Evolutionary conservation across 2,329 filamentous ascomycete species (phyloP).

Genomic region (Apiospora pterosperma): DNA sequence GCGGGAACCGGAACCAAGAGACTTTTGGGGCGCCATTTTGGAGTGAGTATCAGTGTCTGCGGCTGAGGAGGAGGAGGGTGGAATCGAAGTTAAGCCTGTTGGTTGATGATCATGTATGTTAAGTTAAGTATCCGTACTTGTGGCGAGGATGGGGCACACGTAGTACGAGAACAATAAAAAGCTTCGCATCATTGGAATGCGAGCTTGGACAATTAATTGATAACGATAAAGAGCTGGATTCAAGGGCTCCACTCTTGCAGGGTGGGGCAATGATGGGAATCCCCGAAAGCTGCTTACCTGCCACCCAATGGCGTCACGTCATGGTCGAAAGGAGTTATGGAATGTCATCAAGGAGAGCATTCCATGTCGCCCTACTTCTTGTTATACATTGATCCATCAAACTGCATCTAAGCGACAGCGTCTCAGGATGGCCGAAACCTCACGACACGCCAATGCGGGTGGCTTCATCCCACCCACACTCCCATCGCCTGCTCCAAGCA

Average conservation of each 20-base stretch:
- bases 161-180: not conserved
- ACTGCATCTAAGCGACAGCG: not conserved
- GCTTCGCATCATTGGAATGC: not conserved
- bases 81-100: no score
- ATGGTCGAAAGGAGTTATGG: not conserved
- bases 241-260: no score
- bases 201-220: not conserved
- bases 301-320: not conserved
- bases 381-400: not conserved
- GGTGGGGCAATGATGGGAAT: not conserved
- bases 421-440: not conserved
- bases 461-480: slow-evolving; percentile 50
- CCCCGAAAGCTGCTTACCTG: not conserved
- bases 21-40: slow-evolving; percentile 62
- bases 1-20: slow-evolving; percentile 45
- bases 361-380: not conserved
- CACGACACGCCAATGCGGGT: slow-evolving; percentile 28
- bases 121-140: not conserved
- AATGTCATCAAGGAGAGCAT: not conserved
- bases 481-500: slow-evolving; percentile 54
- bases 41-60: not conserved
- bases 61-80: not conserved
- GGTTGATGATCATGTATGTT: not conserved
- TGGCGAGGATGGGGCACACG: not conserved
- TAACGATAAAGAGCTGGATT: slow-evolving; percentile 3